These are phyloP conservation scores for Aureobasidium subglaciale DNA, from an alignment of 2,329 filamentous ascomycete genomes.

Conservation along the genomic window DNA sequence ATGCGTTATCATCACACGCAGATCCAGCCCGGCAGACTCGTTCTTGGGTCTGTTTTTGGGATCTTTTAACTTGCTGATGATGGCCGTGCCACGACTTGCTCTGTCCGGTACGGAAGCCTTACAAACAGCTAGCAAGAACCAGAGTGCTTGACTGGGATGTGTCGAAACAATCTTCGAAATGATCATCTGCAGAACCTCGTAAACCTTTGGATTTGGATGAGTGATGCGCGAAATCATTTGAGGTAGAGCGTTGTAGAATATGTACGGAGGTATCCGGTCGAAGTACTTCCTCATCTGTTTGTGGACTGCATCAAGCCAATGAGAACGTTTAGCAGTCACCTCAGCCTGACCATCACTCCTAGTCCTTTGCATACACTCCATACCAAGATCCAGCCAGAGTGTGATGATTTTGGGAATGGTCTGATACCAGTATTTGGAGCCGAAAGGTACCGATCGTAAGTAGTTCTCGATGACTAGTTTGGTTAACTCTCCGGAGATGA, in stretches of 20 bases:
- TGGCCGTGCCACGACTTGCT: conserved; percentile 42
- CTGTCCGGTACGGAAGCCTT: conserved; percentile 72
- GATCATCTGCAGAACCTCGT: conserved; percentile 67
- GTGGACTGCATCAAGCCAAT: conserved; percentile 63
- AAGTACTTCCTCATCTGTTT: conserved; percentile 74
- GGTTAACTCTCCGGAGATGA: conserved; percentile 70
- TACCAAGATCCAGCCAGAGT: conserved; percentile 87
- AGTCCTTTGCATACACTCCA: conserved; percentile 47
- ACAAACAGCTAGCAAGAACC: conserved; percentile 81
- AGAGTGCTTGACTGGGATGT: conserved; percentile 87
- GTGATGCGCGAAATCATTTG: conserved; percentile 95
- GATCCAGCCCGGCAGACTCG: conserved; percentile 49
- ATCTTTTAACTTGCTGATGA: conserved; percentile 37
- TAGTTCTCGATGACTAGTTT: conserved; percentile 93
- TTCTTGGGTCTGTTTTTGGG: conserved; percentile 49
- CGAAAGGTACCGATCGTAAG: conserved; percentile 74
- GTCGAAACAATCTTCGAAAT: conserved; percentile 77
- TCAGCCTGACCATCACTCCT: conserved; percentile 40
- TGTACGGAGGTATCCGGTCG: conserved; percentile 61
- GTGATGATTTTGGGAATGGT: conserved; percentile 87
- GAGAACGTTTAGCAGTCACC: conserved; percentile 46
- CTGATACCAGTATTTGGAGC: conserved; percentile 93
- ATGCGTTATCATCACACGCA: conserved; percentile 64
- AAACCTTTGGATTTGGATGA: conserved; percentile 72
- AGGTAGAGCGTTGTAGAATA: conserved; percentile 77